phyloP scores from a whole-genome alignment of 257 asterid genomes.

The Voacanga thouarsii region DNA sequence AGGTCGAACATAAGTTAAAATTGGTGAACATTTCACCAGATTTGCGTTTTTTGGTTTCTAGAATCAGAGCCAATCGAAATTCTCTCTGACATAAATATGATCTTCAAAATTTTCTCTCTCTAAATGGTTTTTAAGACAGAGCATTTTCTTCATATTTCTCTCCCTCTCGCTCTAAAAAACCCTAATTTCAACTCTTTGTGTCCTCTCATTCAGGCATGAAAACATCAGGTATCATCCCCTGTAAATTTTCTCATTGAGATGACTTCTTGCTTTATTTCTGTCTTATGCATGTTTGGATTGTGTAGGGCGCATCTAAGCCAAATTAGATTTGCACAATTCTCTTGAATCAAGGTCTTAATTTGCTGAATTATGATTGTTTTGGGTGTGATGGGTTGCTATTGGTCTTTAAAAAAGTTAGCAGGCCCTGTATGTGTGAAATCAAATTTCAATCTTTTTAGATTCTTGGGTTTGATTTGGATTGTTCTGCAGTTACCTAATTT shows the following conservation, averaged over 20 bases:
- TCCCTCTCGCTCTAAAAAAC: constrained; percentile 37
- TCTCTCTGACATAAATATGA: constrained; percentile 16
- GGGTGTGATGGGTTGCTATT: background rate
- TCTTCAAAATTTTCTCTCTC: constrained; percentile 17
- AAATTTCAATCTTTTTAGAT: constrained; percentile 6
- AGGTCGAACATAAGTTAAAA: background rate
- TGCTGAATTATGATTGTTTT: constrained; percentile 26
- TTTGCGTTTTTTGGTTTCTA: constrained; percentile 13
- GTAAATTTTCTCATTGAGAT: constrained; percentile 23
- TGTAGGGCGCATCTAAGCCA: constrained; percentile 7
- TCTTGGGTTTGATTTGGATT: constrained; percentile 24
- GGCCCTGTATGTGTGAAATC: constrained; percentile 1
- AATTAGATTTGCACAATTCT: constrained; percentile 35
- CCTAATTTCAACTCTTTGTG: constrained; percentile 49
- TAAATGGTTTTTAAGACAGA: constrained; percentile 25
- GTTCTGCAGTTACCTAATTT: constrained; percentile 21
- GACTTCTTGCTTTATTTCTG: constrained; percentile 12
- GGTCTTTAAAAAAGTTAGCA: constrained; percentile 1
- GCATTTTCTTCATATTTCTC: constrained; percentile 21
- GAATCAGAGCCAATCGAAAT: constrained; percentile 29
- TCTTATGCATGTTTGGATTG: constrained; percentile 11
- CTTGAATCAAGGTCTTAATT: constrained; percentile 26
- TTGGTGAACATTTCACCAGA: background rate
- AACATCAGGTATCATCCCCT: constrained; percentile 39
- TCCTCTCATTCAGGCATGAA: constrained; percentile 26